A percentile compares a stretch with the other conserved stretches of the same genome.
Evolutionary conservation across 768 basidiomycete genomes (phyloP).

Genomic region (Asterophora lycoperdoides): DNA sequence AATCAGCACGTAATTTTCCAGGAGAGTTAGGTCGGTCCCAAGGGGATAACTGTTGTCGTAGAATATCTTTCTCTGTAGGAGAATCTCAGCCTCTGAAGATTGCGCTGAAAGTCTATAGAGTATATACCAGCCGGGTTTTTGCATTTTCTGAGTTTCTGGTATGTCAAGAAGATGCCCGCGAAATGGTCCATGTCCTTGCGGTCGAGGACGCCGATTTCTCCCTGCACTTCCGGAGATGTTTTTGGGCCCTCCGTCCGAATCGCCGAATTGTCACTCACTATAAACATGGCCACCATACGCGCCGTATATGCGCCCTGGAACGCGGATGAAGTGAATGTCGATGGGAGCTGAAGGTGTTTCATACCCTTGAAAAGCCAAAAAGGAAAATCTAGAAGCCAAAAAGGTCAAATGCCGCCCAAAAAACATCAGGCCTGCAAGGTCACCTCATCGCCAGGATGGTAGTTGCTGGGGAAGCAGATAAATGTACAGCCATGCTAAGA

Average conservation of each 20-base stretch:
- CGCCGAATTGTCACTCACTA: slow-evolving; percentile 35
- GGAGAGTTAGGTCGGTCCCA: slow-evolving; percentile 52
- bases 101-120: neutral
- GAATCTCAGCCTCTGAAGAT: neutral
- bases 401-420: neutral
- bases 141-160: slow-evolving; percentile 58
- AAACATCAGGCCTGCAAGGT: neutral
- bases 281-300: slow-evolving; percentile 68
- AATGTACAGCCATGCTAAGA: neutral
- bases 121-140: slow-evolving; percentile 40
- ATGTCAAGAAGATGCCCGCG: slow-evolving; percentile 54
- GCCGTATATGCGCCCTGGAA: slow-evolving; percentile 71
- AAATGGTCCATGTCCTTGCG: slow-evolving; percentile 72
- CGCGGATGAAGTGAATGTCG: slow-evolving; percentile 5
- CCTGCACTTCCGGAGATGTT: slow-evolving; percentile 32
- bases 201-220: slow-evolving; percentile 67
- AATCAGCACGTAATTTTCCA: slow-evolving; percentile 50
- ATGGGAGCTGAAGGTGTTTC: neutral
- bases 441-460: slow-evolving; percentile 68
- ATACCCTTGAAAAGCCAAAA: slow-evolving; percentile 72
- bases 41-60: slow-evolving; percentile 43
- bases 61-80: slow-evolving; percentile 5
- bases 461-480: slow-evolving; percentile 47
- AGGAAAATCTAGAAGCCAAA: slow-evolving; percentile 53
- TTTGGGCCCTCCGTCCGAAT: neutral